A percentile compares a stretch with the other conserved stretches of the same genome.
These are phyloP conservation scores for Metarhizium sp. DNA, from an alignment of 2,329 filamentous ascomycete genomes.

Conservation along the genomic window DNA sequence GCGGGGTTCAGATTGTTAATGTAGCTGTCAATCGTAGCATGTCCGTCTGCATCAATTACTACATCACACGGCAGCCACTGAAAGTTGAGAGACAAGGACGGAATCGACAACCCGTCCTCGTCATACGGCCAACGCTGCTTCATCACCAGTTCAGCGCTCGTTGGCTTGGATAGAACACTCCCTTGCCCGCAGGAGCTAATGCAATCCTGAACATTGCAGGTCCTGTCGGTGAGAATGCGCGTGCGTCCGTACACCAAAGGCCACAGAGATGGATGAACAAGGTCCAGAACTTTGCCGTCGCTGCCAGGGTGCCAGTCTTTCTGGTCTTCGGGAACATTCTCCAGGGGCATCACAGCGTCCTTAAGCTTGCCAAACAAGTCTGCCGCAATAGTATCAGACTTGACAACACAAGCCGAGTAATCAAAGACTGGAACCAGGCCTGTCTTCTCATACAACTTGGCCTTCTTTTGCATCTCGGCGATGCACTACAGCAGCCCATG, in stretches of 20 bases:
- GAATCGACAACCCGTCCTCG: constrained; percentile 1
- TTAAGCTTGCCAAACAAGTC: constrained; percentile 27
- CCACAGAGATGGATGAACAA: constrained; percentile 56
- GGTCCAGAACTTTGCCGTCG: constrained; percentile 46
- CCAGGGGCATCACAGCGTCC: constrained; percentile 34
- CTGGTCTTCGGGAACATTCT: constrained; percentile 36
- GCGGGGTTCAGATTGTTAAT: constrained; percentile 44
- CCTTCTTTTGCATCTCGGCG: not conserved
- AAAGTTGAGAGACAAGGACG: constrained; percentile 10
- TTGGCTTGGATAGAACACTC: constrained; percentile 16
- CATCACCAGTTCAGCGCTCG: not conserved
- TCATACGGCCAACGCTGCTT: not conserved
- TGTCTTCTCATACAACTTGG: not conserved
- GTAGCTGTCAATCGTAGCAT: constrained; percentile 36
- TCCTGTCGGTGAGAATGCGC: constrained; percentile 18
- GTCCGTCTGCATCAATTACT: constrained; percentile 24
- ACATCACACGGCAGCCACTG: constrained; percentile 44
- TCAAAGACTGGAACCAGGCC: not conserved
- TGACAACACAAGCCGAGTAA: constrained; percentile 19
- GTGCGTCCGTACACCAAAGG: constrained; percentile 46
- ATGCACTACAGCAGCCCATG: not conserved
- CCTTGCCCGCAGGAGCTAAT: constrained; percentile 23
- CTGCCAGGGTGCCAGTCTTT: constrained; percentile 56
- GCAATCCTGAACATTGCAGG: constrained; percentile 27
- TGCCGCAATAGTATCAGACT: constrained; percentile 22